A percentile compares a stretch with the other conserved stretches of the same genome.
Conservation (phyloP, 495 filamentous ascomycete genomes). For the Letharia lupina region DNA sequence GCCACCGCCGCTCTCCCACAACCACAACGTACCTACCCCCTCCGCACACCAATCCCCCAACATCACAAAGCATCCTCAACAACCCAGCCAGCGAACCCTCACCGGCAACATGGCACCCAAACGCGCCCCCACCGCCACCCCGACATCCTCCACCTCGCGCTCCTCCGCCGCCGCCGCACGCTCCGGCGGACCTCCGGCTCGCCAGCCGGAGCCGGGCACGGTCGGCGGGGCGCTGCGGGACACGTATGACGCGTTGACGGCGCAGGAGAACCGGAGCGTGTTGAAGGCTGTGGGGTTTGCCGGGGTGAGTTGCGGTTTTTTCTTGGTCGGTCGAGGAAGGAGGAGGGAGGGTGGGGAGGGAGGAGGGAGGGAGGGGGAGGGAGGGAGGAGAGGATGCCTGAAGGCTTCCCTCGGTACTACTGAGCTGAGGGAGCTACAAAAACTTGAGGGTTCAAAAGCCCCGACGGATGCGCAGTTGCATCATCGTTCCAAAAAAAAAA, state of each 20-base stretch:
- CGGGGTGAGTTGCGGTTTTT: slow-evolving; percentile 18
- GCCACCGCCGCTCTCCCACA: not conserved
- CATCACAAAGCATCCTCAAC: not conserved
- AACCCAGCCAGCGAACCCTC: not conserved
- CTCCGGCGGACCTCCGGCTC: not conserved
- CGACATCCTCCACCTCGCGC: slow-evolving; percentile 11
- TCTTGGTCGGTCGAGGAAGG: not conserved
- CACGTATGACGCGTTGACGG: slow-evolving; percentile 23
- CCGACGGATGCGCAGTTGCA: too few relatives aligned
- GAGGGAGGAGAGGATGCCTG: not conserved
- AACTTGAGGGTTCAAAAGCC: too few relatives aligned
- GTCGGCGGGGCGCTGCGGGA: slow-evolving; percentile 11
- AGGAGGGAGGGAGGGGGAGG: not conserved
- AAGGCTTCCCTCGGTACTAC: not conserved
- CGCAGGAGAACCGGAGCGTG: slow-evolving; percentile 23
- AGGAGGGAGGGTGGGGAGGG: not conserved
- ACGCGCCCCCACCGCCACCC: slow-evolving; percentile 8
- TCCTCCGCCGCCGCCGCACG: slow-evolving; percentile 12
- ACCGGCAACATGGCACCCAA: slow-evolving; percentile 14
- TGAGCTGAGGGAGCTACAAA: too few relatives aligned
- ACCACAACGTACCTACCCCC: too few relatives aligned
- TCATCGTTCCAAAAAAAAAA: too few relatives aligned
- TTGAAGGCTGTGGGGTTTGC: slow-evolving; percentile 24
- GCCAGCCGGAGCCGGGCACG: not conserved
- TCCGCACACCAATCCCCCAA: too few relatives aligned